Base-by-base conservation (phyloP, 2,329 filamentous ascomycete genomes). In the Endoconidiophora laricicola region DNA sequence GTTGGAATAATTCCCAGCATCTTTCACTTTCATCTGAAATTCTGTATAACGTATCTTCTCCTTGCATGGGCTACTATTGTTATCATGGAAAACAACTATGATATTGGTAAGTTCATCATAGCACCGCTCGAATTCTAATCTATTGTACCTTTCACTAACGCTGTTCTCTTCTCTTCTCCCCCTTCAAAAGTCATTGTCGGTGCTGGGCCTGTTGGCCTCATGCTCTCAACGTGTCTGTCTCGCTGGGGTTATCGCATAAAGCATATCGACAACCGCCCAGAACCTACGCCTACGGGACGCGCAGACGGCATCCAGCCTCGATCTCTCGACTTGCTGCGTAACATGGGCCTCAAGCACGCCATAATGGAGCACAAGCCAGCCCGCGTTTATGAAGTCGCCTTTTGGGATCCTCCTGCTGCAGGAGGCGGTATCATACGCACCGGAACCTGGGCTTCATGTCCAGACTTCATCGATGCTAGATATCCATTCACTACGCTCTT, bases 211-310 rank as follows among this genome's bases (percentile, higher is more conserved):
- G 86, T 88, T 39, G 88, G 88, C 50, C 75, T 94, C 52, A 80
- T 93, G 66, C 74, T 94, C 22, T 91, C 86, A 6, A 87, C 87
- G 26, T 90, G 84, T 61, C 74, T 95, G 54, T 84, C 86, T 54
- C 74, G 87, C 68, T 94, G 87, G 86, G 88, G 88, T 18, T 95
- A 94, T 71, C 86, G 79, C 63, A 86, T 95, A 65, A 94, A 90
- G 70, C 86, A 94, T 66, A 86, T 94, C 60, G 88, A 94, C 67
- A 94, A 93, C 66, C 76, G 87, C 53, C 72, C 86, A 2, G 83
- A 90, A 59, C 87, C 87, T 14, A 94, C 87, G 10, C 61, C 78
- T 2, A 94, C 86, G 18, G 87, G 87, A 48, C 83, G 87, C 56
- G 88, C 87, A 50, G 87, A 94, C 65, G 87, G 86, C 55, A 93